phyloP scores from a whole-genome alignment of 2,329 filamentous ascomycete species.

The Cercospora nicotianae region DNA sequence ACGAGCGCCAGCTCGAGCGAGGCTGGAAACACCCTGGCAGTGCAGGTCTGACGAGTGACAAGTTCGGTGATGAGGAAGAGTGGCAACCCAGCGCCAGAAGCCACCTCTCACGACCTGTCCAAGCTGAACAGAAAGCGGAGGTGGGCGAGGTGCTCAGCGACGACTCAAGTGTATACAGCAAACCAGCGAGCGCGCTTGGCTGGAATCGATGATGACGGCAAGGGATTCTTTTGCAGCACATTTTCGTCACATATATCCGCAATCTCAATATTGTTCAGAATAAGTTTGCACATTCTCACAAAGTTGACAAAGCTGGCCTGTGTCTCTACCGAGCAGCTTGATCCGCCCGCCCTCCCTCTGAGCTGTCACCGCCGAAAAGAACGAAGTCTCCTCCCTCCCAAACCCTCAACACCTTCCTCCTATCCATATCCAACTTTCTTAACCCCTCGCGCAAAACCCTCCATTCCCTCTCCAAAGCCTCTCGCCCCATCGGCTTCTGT shows the following conservation, averaged over 20 bases:
- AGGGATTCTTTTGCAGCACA: not conserved
- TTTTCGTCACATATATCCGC: not conserved
- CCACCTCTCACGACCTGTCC: not conserved
- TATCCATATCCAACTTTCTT: too few relatives aligned
- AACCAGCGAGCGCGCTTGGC: slow-evolving; percentile 11
- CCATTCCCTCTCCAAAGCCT: too few relatives aligned
- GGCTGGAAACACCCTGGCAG: slow-evolving; percentile 54
- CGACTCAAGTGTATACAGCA: slow-evolving; percentile 8
- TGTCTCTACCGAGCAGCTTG: not conserved
- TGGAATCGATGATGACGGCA: slow-evolving; percentile 3
- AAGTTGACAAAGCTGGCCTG: not conserved
- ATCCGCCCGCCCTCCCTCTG: too few relatives aligned
- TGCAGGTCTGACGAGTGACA: slow-evolving; percentile 49
- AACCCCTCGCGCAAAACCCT: too few relatives aligned
- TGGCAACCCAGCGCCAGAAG: slow-evolving; percentile 7
- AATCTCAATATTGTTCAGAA: not conserved
- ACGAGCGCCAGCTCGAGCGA: slow-evolving; percentile 57
- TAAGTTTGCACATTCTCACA: not conserved
- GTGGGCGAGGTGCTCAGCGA: not conserved
- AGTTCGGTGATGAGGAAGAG: slow-evolving; percentile 30
- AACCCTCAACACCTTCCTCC: too few relatives aligned
- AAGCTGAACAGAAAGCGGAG: not conserved
- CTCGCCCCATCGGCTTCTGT: too few relatives aligned
- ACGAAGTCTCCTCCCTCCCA: too few relatives aligned
- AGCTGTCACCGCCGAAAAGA: too few relatives aligned